These are phyloP conservation scores for Pleurotus cornucopiae DNA, from an alignment of 768 basidiomycete species.

Conservation along the genomic window DNA sequence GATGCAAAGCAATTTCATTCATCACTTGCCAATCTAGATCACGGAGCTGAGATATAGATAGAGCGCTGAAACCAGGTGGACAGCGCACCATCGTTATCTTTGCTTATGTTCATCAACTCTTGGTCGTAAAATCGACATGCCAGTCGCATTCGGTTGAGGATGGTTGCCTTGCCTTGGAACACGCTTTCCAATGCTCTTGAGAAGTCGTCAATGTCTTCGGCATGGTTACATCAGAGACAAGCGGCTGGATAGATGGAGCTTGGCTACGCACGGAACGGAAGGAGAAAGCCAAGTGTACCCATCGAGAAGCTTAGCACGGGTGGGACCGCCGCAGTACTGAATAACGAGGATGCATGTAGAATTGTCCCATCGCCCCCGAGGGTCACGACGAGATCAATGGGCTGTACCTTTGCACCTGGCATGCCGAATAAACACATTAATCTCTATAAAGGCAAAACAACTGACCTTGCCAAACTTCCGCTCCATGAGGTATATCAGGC, in stretches of 20 bases:
- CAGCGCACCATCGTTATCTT: slow-evolving; percentile 53
- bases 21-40: slow-evolving; percentile 87
- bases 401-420: slow-evolving; percentile 45
- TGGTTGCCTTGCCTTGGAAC: slow-evolving; percentile 72
- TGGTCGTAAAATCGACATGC: slow-evolving; percentile 74
- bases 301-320: slow-evolving; percentile 89
- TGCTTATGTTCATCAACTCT: slow-evolving; percentile 50
- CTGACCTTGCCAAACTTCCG: slow-evolving; percentile 65
- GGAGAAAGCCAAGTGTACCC: slow-evolving; percentile 90
- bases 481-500: slow-evolving; percentile 59
- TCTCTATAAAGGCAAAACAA: background rate
- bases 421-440: slow-evolving; percentile 5
- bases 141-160: slow-evolving; percentile 87
- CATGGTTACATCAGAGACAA: background rate
- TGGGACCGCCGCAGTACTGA: slow-evolving; percentile 86
- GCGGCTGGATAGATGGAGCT: background rate
- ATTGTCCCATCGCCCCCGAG: slow-evolving; percentile 95
- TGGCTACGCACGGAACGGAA: slow-evolving; percentile 80
- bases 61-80: background rate
- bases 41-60: background rate
- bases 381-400: slow-evolving; percentile 85
- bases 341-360: slow-evolving; percentile 87
- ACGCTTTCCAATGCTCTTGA: slow-evolving; percentile 76
- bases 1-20: slow-evolving; percentile 93
- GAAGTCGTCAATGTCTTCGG: slow-evolving; percentile 83